Evolutionary conservation across 2,329 filamentous ascomycete genomes (phyloP).

Genomic region (Alternaria novae-zelandiae): DNA sequence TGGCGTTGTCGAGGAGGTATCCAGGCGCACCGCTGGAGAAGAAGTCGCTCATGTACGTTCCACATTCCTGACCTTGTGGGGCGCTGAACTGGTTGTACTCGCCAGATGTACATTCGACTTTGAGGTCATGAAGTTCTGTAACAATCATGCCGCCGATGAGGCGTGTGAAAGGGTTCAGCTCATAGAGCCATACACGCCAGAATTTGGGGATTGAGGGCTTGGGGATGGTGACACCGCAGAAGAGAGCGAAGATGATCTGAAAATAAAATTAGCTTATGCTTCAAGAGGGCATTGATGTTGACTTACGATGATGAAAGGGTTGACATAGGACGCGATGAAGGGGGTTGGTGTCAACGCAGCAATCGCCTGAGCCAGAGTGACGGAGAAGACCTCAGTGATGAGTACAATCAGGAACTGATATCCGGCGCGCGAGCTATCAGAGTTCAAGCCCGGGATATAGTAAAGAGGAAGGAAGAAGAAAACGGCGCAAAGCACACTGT

Average conservation of each 20-base stretch:
- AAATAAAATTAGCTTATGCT: slow-evolving; percentile 51
- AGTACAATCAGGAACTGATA: slow-evolving; percentile 89
- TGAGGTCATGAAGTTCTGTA: slow-evolving; percentile 72
- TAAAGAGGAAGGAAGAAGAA: slow-evolving; percentile 84
- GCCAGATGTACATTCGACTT: slow-evolving; percentile 64
- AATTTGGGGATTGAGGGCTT: slow-evolving; percentile 77
- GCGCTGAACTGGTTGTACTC: slow-evolving; percentile 75
- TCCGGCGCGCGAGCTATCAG: slow-evolving; percentile 69
- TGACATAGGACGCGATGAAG: slow-evolving; percentile 79
- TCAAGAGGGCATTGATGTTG: neutral
- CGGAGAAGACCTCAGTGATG: slow-evolving; percentile 82
- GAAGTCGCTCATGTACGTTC: slow-evolving; percentile 76
- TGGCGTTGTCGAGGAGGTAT: slow-evolving; percentile 72
- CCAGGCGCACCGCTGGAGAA: slow-evolving; percentile 72
- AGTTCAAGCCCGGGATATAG: slow-evolving; percentile 79
- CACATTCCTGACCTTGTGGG: slow-evolving; percentile 71
- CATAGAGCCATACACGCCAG: slow-evolving; percentile 81
- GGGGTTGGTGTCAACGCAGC: slow-evolving; percentile 78
- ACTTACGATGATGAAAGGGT: slow-evolving; percentile 59
- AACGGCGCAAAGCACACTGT: slow-evolving; percentile 79
- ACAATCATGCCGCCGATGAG: slow-evolving; percentile 81
- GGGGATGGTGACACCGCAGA: slow-evolving; percentile 87
- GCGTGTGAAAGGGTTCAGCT: slow-evolving; percentile 82
- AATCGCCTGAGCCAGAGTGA: slow-evolving; percentile 76
- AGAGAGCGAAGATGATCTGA: slow-evolving; percentile 79